These are phyloP conservation scores for Paragyromitra xinjiangensis DNA, from an alignment of 495 filamentous ascomycete species.

Conservation along the genomic window DNA sequence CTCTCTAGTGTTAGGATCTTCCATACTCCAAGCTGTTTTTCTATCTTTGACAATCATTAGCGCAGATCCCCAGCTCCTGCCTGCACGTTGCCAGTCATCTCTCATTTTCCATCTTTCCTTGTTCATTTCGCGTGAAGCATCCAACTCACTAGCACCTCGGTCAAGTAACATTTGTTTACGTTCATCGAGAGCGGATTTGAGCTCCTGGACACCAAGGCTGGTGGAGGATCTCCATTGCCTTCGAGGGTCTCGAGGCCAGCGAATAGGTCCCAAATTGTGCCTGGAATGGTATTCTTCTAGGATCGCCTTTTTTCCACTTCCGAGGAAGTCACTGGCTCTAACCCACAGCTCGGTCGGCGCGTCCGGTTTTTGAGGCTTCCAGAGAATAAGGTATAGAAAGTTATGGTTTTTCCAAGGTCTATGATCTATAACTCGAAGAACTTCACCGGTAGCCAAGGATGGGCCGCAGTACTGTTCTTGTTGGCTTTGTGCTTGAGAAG, in stretches of 20 bases:
- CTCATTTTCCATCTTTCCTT: constrained; percentile 53
- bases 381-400: constrained; percentile 41
- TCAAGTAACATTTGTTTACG: constrained; percentile 45
- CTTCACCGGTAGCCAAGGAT: constrained; percentile 23
- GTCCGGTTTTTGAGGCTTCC: constrained; percentile 37
- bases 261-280: constrained; percentile 41
- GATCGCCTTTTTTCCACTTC: constrained; percentile 9
- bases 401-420: constrained; percentile 12
- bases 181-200: constrained; percentile 51
- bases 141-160: constrained; percentile 20
- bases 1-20: constrained; percentile 10
- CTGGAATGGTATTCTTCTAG: constrained; percentile 49
- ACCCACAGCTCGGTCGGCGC: constrained; percentile 29
- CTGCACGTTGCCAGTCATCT: constrained; percentile 51
- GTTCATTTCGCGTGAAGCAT: constrained; percentile 20
- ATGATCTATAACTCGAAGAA: constrained; percentile 38
- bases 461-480: neutral
- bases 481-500: neutral
- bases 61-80: constrained; percentile 53
- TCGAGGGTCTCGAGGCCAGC: constrained; percentile 39
- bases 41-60: constrained; percentile 40
- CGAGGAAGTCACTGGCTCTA: constrained; percentile 28
- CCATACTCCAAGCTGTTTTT: constrained; percentile 45
- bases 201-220: constrained; percentile 51
- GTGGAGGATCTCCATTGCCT: constrained; percentile 46